Evolutionary conservation across 1,284 basidiomycete genomes (phyloP).

Genomic region (Moesziomyces antarcticus): DNA sequence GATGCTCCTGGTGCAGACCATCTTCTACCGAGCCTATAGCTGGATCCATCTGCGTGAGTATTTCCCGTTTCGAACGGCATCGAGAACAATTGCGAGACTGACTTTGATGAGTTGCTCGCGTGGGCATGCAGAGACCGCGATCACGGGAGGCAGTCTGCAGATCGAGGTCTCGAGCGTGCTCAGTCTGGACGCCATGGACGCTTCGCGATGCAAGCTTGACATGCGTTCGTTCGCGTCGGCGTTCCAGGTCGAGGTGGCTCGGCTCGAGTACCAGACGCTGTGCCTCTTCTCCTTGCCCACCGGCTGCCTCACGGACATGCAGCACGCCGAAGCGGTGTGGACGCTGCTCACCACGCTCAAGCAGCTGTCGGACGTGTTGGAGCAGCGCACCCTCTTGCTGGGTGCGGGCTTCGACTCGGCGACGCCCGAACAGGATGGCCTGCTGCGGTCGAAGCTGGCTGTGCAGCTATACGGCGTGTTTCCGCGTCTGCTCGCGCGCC

Average conservation of each 20-base stretch:
- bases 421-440: slow-evolving; percentile 1
- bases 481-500: slow-evolving; percentile 19
- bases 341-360: slow-evolving; percentile 20
- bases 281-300: slow-evolving; percentile 20
- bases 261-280: slow-evolving; percentile 23
- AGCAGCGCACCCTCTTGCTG: slow-evolving; percentile 2
- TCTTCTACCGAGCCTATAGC: slow-evolving; percentile 23
- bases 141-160: slow-evolving; percentile 16
- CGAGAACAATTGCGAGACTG: neutral
- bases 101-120: neutral
- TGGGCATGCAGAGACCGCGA: slow-evolving; percentile 17
- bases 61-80: too few species aligned
- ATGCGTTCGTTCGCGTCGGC: slow-evolving; percentile 4
- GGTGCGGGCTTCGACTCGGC: neutral
- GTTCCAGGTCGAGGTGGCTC: slow-evolving; percentile 28
- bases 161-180: slow-evolving; percentile 1
- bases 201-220: slow-evolving; percentile 8
- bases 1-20: slow-evolving; percentile 3
- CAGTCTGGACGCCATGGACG: slow-evolving; percentile 13
- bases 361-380: slow-evolving; percentile 14
- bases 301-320: slow-evolving; percentile 6
- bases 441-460: slow-evolving; percentile 27
- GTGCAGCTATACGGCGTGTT: slow-evolving; percentile 38
- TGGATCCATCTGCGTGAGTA: slow-evolving; percentile 25
- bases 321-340: slow-evolving; percentile 25